Conservation (phyloP, 2,329 filamentous ascomycete species). For the Torrubiella hemipterigena region DNA sequence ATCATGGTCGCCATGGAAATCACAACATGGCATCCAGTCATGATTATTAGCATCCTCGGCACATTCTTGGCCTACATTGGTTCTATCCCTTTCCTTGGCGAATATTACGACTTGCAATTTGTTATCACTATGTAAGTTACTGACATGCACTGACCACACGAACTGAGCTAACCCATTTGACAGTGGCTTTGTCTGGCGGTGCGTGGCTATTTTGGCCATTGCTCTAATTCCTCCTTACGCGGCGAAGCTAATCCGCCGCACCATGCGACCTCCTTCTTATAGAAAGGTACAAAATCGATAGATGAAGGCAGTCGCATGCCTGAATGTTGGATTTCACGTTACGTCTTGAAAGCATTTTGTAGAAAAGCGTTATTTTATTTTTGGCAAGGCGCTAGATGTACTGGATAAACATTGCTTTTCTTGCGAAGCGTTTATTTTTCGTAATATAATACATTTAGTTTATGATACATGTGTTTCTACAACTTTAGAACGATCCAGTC, state of each 20-base stretch:
- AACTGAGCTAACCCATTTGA: too few relatives aligned
- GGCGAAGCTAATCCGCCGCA: slow-evolving; percentile 72
- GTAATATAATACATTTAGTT: background rate
- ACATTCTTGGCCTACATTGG: slow-evolving; percentile 73
- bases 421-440: background rate
- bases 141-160: background rate
- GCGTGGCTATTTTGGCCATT: slow-evolving; percentile 66
- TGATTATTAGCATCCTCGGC: slow-evolving; percentile 74
- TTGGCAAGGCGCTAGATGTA: background rate
- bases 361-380: too few relatives aligned
- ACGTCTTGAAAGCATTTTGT: slow-evolving; percentile 2
- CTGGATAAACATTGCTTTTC: background rate
- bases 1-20: slow-evolving; percentile 96
- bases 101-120: slow-evolving; percentile 81
- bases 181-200: slow-evolving; percentile 81
- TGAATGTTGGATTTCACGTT: slow-evolving; percentile 1
- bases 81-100: slow-evolving; percentile 72
- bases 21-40: slow-evolving; percentile 91
- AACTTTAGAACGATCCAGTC: slow-evolving; percentile 43
- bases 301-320: background rate
- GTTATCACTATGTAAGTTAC: slow-evolving; percentile 53
- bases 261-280: slow-evolving; percentile 85
- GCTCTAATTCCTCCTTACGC: slow-evolving; percentile 79
- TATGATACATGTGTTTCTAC: slow-evolving; percentile 14
- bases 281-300: slow-evolving; percentile 74